Base-by-base conservation (phyloP, 305 asterid genomes). In the Ilex paraguariensis region DNA sequence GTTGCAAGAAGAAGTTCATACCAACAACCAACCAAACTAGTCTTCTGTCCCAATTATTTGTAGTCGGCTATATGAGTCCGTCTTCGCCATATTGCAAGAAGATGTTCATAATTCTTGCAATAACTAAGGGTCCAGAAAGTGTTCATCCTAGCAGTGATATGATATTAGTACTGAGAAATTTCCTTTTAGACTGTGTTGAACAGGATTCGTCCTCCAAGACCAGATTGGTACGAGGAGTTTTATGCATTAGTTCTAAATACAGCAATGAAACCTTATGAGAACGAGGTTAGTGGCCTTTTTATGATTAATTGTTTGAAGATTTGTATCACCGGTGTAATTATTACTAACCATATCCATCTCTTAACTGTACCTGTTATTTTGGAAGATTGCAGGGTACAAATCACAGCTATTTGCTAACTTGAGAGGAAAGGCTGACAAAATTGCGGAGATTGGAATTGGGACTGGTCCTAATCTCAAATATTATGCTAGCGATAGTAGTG, bases 141-240 rank as follows among this genome's bases (percentile, higher is more conserved):
- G 60, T 61, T 40, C 53, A 55, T 64, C 62, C 36, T 56, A 48
- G 50, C 44, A 31, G 57, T 54, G 39, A 57, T 53, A 13, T 51
- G 49, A 9, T 73, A 44, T 14, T 45, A 40, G 59, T 32, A 67
- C 50, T 63, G 51, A 60, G 10, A 49, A 31, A 57, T 14, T 49
- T 49, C 48, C 69, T 67, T 57, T 73, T 75, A 92, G 98, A 77
- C 71, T 66, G 66, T 69, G 78, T 66, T 92, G 82, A 81, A 85
- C 54, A 82, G 75, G 72, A 46, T 85, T 72, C 98, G 76, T 66
- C 98, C 97, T 70, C 82, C 87, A 10, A 92, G 88, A 71, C 86
- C 95, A 17, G 98, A 78, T 71, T 92, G 98, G 96, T 92, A 89
- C 16, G 96, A 89, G 82, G 95, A 89, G 86, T 63, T 89, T 3